Percentiles rank a stretch among this genome's conserved stretches.
Evolutionary conservation across 2,329 filamentous ascomycete genomes (phyloP).

Genomic region (Zasmidium cellare): DNA sequence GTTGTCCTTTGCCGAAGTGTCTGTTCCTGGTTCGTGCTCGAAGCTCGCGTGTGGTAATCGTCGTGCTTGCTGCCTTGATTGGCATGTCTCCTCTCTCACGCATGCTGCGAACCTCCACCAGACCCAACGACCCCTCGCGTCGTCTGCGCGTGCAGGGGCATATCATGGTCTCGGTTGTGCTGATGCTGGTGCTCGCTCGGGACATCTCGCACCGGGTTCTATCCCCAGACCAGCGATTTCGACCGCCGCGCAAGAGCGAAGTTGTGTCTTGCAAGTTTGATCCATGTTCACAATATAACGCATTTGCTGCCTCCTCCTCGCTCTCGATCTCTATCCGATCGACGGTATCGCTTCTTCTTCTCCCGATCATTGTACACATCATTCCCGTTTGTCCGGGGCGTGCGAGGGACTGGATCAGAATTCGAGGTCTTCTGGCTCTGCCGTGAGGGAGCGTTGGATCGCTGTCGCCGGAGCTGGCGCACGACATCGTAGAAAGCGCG

Average conservation of each 20-base stretch:
- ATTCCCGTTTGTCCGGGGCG: slow-evolving; percentile 17
- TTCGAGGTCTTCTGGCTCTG: slow-evolving; percentile 17
- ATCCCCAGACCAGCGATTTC: no score
- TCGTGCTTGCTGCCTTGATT: no score
- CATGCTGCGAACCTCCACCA: no score
- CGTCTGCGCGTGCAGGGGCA: no score
- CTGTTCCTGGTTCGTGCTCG: neutral
- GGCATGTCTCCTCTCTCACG: no score
- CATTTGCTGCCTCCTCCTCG: slow-evolving; percentile 26
- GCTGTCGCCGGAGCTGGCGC: slow-evolving; percentile 80
- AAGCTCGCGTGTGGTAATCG: no score
- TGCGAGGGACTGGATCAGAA: slow-evolving; percentile 14
- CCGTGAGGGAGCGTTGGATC: slow-evolving; percentile 39
- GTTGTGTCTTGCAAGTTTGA: neutral
- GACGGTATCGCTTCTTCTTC: slow-evolving; percentile 26
- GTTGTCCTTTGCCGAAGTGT: neutral
- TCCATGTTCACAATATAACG: slow-evolving; percentile 27
- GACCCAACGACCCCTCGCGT: no score
- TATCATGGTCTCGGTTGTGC: no score
- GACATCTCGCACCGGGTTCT: no score
- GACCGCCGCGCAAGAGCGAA: no score
- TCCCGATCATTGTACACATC: slow-evolving; percentile 20
- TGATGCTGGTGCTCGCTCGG: no score
- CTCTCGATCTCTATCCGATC: slow-evolving; percentile 22
- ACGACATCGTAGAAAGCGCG: slow-evolving; percentile 99